Percentiles rank a stretch among this genome's conserved stretches.
These are phyloP conservation scores for Euryodendron excelsum DNA, from an alignment of 148 eudicot species.

Conservation along the genomic window DNA sequence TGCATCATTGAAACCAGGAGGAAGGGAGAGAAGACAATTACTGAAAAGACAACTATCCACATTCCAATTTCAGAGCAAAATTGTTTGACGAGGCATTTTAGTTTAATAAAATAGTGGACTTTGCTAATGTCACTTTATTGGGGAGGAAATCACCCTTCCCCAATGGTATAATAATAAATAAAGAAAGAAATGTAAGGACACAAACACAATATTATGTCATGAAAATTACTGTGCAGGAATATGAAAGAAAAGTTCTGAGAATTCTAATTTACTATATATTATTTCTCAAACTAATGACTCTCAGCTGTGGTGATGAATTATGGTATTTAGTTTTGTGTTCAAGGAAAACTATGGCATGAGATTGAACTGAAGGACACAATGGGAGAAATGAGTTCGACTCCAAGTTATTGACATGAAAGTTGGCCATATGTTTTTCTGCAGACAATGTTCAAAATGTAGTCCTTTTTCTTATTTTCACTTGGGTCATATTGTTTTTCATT, in stretches of 20 bases:
- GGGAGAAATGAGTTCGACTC: not conserved
- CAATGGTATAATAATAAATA: too few species aligned
- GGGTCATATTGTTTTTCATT: not conserved
- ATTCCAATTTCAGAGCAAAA: not conserved
- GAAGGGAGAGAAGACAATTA: not conserved
- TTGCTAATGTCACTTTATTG: not conserved
- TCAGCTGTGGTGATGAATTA: not conserved
- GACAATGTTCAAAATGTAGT: not conserved
- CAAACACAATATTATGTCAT: not conserved
- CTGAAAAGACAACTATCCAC: not conserved
- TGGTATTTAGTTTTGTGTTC: not conserved
- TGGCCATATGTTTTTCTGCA: not conserved
- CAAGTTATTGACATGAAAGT: not conserved
- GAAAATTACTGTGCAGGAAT: not conserved
- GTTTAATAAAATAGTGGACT: not conserved
- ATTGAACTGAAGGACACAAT: not conserved
- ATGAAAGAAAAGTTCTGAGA: not conserved
- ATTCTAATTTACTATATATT: not conserved
- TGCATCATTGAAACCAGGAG: not conserved
- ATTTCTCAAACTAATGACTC: not conserved
- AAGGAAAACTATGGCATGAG: not conserved
- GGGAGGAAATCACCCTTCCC: not conserved
- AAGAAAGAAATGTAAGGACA: not conserved
- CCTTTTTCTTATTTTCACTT: not conserved
- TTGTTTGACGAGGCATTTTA: not conserved